Conservation (phyloP, 2,329 filamentous ascomycete genomes). For the Fusarium metavorans region DNA sequence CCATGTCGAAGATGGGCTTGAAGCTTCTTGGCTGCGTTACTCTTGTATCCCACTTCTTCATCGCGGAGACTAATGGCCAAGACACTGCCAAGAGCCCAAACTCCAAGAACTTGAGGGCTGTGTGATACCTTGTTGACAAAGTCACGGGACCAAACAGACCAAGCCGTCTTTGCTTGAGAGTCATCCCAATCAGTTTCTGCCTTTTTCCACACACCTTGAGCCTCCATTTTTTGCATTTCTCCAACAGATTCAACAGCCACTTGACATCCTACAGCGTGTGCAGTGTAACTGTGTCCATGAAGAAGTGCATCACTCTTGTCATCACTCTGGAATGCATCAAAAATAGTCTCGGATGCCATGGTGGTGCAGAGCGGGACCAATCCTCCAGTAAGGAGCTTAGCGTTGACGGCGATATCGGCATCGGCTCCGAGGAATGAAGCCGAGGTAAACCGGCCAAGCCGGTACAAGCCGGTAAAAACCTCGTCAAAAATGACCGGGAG, state of each 20-base stretch:
- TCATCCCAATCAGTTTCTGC: constrained; percentile 26
- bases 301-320: constrained; percentile 84
- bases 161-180: constrained; percentile 49
- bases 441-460: constrained; percentile 78
- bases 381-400: constrained; percentile 86
- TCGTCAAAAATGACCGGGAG: constrained; percentile 87
- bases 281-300: constrained; percentile 90
- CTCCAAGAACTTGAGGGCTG: constrained; percentile 67
- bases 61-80: constrained; percentile 71
- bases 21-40: constrained; percentile 58
- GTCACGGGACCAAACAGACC: constrained; percentile 77
- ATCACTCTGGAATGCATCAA: constrained; percentile 75
- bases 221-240: constrained; percentile 70
- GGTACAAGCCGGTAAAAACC: constrained; percentile 88
- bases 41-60: constrained; percentile 59
- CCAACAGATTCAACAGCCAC: constrained; percentile 77
- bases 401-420: constrained; percentile 83
- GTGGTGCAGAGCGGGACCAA: constrained; percentile 83
- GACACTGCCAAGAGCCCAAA: constrained; percentile 81
- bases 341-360: constrained; percentile 79
- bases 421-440: constrained; percentile 76
- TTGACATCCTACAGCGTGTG: constrained; percentile 83
- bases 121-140: constrained; percentile 72
- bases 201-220: constrained; percentile 64
- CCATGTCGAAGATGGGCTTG: constrained; percentile 52